A percentile compares a stretch with the other conserved stretches of the same genome.
Evolutionary conservation across 352 stramenopile genomes (phyloP).

Genomic region (Pythium coloratum): DNA sequence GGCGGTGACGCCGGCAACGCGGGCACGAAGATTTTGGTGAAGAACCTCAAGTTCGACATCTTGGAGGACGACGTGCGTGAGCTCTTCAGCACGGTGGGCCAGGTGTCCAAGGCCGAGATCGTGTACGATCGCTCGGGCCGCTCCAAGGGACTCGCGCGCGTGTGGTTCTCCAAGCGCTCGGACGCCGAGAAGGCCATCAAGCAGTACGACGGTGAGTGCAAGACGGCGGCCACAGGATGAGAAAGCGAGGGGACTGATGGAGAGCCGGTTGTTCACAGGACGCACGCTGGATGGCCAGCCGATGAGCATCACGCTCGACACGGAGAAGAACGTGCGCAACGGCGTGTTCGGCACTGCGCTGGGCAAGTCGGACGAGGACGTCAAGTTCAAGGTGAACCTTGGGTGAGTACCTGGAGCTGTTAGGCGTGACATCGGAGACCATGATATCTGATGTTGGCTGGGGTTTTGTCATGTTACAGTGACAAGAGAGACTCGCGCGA

Average conservation of each 20-base stretch:
- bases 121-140: conserved; percentile 82
- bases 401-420: conserved; percentile 35
- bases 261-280: conserved; percentile 31
- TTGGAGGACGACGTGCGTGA: conserved; percentile 80
- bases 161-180: conserved; percentile 68
- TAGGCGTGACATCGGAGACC: not conserved
- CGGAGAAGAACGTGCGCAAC: conserved; percentile 71
- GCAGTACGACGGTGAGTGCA: conserved; percentile 71
- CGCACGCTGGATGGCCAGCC: conserved; percentile 71
- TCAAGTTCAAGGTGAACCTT: conserved; percentile 84
- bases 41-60: conserved; percentile 86
- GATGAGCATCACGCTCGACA: conserved; percentile 74
- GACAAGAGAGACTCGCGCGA: conserved; percentile 16
- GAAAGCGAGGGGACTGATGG: not conserved
- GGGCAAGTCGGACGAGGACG: conserved; percentile 48
- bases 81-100: conserved; percentile 75
- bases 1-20: conserved; percentile 25
- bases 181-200: conserved; percentile 83
- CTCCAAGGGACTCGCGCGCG: conserved; percentile 75
- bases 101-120: conserved; percentile 79
- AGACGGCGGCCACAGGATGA: no score
- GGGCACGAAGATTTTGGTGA: conserved; percentile 78
- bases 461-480: not conserved
- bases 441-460: not conserved
- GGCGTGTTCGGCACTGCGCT: conserved; percentile 79